Base-by-base conservation (phyloP, 2,329 filamentous ascomycete species). In the Aureobasidium sp. region DNA sequence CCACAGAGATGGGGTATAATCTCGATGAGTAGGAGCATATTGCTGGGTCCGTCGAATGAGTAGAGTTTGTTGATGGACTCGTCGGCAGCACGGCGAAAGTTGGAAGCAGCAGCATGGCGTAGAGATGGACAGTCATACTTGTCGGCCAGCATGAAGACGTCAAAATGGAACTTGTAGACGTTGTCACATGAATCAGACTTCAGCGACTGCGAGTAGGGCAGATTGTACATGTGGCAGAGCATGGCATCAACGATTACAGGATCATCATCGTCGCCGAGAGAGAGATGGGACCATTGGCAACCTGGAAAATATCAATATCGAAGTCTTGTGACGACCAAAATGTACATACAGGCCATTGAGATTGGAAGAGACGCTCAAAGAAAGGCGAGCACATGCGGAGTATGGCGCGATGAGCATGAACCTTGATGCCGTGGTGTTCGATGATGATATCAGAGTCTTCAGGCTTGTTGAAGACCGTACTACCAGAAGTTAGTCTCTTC, bases 211-310 rank as follows among this genome's bases (percentile, higher is more conserved):
- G 2, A 9, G 34, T 53, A 53, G 13, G 36, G 32, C 2, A 39
- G 36, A 8, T 56, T 32, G 52, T 56, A 56, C 36, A 44, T 56
- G 52, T 56, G 52, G 26, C 52, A 37, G 9, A 56, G 26, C 36
- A 56, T 41, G 2, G 26, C 37, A 3, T 20, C 27, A 2, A 56
- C 52, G n/a, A 32, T 15, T 7, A 15, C 17, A 13, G 37, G 15
- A 20, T 56, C 37, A 8, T 56, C 52, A 8, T 56, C 52, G 7
- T 41, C 39, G 7, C 52, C 52, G 13, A 56, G 52, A 13, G 36
- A 36, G 24, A 39, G 20, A 39, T 7, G 1, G 36, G 36, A 10
- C 26, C 36, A 0, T 39, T 24, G 15, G 51, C 34, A 17, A 53
- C 51, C 51, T 53, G 36, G 8, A 12, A 24, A 41, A 1, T 1